Base-by-base conservation (phyloP, 2,329 filamentous ascomycete genomes). In the Monosporascus sp. region DNA sequence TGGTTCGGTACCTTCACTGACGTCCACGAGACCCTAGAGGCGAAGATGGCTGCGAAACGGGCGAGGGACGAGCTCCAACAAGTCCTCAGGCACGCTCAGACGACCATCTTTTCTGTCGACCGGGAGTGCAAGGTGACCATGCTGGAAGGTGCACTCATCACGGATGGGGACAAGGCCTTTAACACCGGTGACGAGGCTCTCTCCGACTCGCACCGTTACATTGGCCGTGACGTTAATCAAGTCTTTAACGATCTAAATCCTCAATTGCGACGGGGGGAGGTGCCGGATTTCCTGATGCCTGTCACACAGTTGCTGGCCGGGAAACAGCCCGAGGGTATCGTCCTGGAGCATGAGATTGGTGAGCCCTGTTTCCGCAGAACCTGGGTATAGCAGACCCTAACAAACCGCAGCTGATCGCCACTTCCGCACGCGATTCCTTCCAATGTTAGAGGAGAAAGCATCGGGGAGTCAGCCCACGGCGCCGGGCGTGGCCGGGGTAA, bases 1-100 rank as follows among this genome's bases (percentile, higher is more conserved):
- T 92, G 88, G 88, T 90, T 89, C 61, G 89, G 77, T 17, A 90
- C 87, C 1, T 90, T 86, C 62, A 91, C 88, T 14, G 88, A 93
- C 58, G 87, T 91, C 18, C 85, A 92, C 63, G 87, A 91, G 56
- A 77, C 84, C 44, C 85, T 91, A 3, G 78, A 88, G 62, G 80
- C 86, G 15, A 84, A 87, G 54, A 76, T 87, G 56, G 78, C 79
- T 48, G 86, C 86, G 17, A 83, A 82, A 56, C 78, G 83, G 53
- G 87, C 81, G 18, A 78, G 84, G n/a, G 81, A 87, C 61, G 87
- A 90, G 64, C 75, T 93, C 0, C 74, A 85, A 8, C 86, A 83
- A 55, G 88, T 92, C 25, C 85, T 92, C 52, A 81, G 86, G 37
- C 87, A 91, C 61, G 86, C 88, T 0, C 82, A 86, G 51, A 87